Percentiles rank a stretch among this genome's conserved stretches.
Conservation (phyloP, 371 early-diverging fungal species). For the Blastocladiella emersonii region DNA sequence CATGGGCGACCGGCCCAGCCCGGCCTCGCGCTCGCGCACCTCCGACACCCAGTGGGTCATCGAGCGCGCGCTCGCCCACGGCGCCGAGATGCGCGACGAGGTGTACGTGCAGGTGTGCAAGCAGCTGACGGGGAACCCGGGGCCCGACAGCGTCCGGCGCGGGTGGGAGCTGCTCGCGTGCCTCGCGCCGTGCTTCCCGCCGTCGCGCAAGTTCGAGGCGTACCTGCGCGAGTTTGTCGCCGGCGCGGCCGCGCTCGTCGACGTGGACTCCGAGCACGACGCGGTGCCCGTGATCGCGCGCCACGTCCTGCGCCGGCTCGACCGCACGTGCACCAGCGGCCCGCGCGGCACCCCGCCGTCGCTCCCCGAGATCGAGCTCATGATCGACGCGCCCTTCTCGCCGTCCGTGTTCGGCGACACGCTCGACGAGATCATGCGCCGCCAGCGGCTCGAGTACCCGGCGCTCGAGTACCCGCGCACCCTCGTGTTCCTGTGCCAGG, state of each 20-base stretch:
- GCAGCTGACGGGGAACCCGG: constrained; percentile 71
- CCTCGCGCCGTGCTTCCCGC: constrained; percentile 70
- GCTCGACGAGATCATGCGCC: constrained; percentile 64
- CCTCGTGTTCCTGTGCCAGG: constrained; percentile 65
- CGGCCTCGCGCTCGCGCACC: not conserved
- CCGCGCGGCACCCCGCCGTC: constrained; percentile 65
- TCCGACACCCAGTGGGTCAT: constrained; percentile 61
- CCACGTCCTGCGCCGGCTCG: constrained; percentile 45
- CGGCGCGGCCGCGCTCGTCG: not conserved
- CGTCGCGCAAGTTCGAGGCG: constrained; percentile 72
- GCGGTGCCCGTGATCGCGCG: constrained; percentile 39
- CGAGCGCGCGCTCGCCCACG: constrained; percentile 54
- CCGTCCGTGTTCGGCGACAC: constrained; percentile 86
- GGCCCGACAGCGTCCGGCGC: constrained; percentile 44
- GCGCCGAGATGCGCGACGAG: constrained; percentile 75
- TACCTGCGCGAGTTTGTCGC: constrained; percentile 64
- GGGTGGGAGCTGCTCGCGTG: constrained; percentile 84
- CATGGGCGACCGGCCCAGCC: constrained; percentile 54
- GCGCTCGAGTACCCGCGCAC: constrained; percentile 55
- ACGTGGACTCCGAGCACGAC: not conserved
- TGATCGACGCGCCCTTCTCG: constrained; percentile 66
- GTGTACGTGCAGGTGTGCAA: constrained; percentile 88
- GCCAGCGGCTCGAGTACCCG: constrained; percentile 26
- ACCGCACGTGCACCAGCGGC: constrained; percentile 58
- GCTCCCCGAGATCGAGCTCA: constrained; percentile 50